Evolutionary conservation across 2,329 filamentous ascomycete genomes (phyloP), one percentile per base, ranked within the genome.

Genomic region (Pseudocercospora cruenta): DNA sequence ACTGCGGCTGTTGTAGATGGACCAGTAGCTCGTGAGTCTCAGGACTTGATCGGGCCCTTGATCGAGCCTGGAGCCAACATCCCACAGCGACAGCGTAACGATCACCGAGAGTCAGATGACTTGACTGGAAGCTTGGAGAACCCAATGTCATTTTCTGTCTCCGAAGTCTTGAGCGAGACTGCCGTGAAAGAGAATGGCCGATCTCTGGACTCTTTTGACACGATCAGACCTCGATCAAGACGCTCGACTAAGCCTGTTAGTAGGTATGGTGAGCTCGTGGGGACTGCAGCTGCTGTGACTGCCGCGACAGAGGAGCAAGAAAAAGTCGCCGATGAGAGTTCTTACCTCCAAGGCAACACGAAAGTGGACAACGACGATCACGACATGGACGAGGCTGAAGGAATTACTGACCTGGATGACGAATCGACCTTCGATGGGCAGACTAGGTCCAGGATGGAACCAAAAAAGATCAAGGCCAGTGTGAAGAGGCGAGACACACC

Each of bases 201-300:
- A 31, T 16, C 24, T 28, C 16, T 33, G 22, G 51, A 55, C 26
- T 26, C 22, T 10, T 16, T 4, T 4, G 22, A 16, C 6, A 55
- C 4, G 31, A 19, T 19, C 1, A 58, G 55, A 21, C 6, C 55
- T 39, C 62, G 62, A 19, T 24, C 55, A 16, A 53, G 55, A 26
- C 62, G 62, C 22, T 51, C 55, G 1, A 16, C 43, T 1, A 59
- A 60, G 55, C 62, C 62, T 14, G 36, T 60, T 7, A 6, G 39
- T 2, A 33, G 62, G 22, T 60, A 59, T 28, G 43, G 51, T 31
- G 14, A 43, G 31, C 19, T 62, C 4, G 22, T 53, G 12, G 60
- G 16, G 7, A 54, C 45, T n/a, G 28, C 16, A 19, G 31, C 26
- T 19, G 43, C 26, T 26, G n/a, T 43, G 3, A 28, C 24, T 12